Percentiles rank a stretch among this genome's conserved stretches.
Evolutionary conservation across 768 basidiomycete species (phyloP).

Genomic region (Lactarius hengduanensis): DNA sequence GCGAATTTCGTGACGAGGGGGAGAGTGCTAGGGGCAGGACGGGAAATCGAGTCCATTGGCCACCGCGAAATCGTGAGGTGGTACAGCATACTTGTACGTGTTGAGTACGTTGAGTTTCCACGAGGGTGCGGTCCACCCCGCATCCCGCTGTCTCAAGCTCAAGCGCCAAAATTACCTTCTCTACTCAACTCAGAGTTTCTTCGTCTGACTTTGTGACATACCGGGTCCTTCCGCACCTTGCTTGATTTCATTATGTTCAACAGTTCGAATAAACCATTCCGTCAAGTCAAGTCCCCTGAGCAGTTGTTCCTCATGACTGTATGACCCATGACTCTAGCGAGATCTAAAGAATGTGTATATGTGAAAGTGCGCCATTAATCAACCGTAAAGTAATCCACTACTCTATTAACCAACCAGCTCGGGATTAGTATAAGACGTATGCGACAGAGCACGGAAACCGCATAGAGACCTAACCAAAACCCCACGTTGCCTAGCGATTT

Average conservation of each 20-base stretch:
- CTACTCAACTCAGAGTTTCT: neutral
- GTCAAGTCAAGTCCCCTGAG: no score
- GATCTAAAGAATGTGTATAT: neutral
- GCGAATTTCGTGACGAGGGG: constrained; percentile 29
- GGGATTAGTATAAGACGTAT: constrained; percentile 53
- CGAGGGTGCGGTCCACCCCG: neutral
- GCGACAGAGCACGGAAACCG: constrained; percentile 86
- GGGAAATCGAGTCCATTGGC: neutral
- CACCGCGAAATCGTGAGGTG: neutral
- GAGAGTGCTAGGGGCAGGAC: constrained; percentile 17
- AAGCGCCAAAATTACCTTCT: neutral
- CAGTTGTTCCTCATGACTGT: no score
- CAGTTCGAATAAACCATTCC: no score
- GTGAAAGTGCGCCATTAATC: neutral
- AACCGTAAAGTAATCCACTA: neutral
- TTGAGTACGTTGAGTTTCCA: no score
- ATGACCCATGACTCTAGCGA: no score
- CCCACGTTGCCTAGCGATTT: constrained; percentile 79
- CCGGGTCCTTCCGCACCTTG: neutral
- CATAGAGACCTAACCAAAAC: constrained; percentile 92
- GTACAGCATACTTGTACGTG: neutral
- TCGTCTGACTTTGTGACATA: neutral
- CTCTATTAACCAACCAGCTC: neutral
- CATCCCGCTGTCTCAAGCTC: neutral
- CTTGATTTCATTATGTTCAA: neutral